Evolutionary conservation across 495 filamentous ascomycete species (phyloP), one percentile per base, ranked within the genome.

Genomic region (Trichoderma gamsii): DNA sequence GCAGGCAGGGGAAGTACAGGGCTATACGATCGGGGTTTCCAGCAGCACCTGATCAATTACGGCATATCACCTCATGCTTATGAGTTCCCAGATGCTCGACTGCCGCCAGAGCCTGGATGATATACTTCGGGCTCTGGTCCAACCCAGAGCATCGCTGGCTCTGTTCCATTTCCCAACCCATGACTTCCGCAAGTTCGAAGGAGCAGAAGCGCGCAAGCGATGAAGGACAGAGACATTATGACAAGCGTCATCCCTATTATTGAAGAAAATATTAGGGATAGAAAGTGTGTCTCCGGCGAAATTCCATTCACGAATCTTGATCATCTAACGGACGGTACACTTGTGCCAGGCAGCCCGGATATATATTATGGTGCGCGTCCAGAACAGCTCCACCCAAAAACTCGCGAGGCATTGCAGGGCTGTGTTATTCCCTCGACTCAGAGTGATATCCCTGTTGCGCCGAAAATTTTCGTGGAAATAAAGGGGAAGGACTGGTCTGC

Each of bases 21-120:
- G 32, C 71, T 66, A 49, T 72, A 70, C 52, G 69, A 70, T 51
- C 66, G 69, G 35, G 71, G 66, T 41, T 72, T 72, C 59, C 66
- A 67, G 44, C 67, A 72, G 63, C 66, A 67, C 59, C 69, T 72
- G n/a, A 67, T 69, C 66, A 56, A 72, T 59, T 41, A 66, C 67
- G 41, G 63, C 11, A 43, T 72, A 13, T 49, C n/a, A 4, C 46
- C 46, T 18, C 12, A 49, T 11, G 46, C 12, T 16, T 49, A 49
- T 49, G 46, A 49, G 5, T 49, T 16, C 16, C 46, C 46, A 49
- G 16, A 49, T 18, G 46, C 13, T 11, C 9, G 16, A 16, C n/a
- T 49, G 16, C 46, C 46, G 46, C 46, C 46, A 49, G 15, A 49
- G 46, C 46, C 15, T 18, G 46, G 46, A 16, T 5, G 46, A 49